Conservation (phyloP, 2,329 filamentous ascomycete species). For the Fusarium azukiicola region DNA sequence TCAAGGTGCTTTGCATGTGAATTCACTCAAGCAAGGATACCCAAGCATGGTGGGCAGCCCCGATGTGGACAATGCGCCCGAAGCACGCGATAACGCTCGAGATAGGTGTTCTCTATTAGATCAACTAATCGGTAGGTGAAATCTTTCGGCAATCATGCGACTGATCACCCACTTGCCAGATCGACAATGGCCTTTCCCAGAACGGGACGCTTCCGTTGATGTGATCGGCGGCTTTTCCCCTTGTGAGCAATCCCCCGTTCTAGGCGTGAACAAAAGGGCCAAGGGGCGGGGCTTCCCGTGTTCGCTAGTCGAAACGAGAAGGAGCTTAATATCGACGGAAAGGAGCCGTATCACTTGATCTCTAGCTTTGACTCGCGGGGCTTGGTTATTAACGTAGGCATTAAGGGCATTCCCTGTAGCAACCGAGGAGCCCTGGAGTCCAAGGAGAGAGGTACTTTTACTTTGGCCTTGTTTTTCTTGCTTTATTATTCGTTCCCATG, state of each 20-base stretch:
- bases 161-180: constrained; percentile 12
- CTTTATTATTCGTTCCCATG: neutral
- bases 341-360: constrained; percentile 23
- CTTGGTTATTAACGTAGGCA: constrained; percentile 4
- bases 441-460: neutral
- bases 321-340: constrained; percentile 24
- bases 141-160: constrained; percentile 25
- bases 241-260: constrained; percentile 13
- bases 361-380: constrained; percentile 8
- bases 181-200: constrained; percentile 13
- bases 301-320: constrained; percentile 23
- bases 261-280: constrained; percentile 8
- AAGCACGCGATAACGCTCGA: constrained; percentile 16
- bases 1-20: constrained; percentile 2
- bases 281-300: constrained; percentile 19
- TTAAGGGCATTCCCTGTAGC: neutral
- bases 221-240: constrained; percentile 17
- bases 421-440: neutral
- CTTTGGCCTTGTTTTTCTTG: neutral
- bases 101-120: neutral
- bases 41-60: neutral
- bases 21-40: constrained; percentile 12
- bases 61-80: constrained; percentile 11
- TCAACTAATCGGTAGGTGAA: constrained; percentile 16
- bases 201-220: constrained; percentile 7